Percentiles rank a stretch among this genome's conserved stretches.
Conservation (phyloP, 305 asterid genomes). For the Fraxinus sp. region DNA sequence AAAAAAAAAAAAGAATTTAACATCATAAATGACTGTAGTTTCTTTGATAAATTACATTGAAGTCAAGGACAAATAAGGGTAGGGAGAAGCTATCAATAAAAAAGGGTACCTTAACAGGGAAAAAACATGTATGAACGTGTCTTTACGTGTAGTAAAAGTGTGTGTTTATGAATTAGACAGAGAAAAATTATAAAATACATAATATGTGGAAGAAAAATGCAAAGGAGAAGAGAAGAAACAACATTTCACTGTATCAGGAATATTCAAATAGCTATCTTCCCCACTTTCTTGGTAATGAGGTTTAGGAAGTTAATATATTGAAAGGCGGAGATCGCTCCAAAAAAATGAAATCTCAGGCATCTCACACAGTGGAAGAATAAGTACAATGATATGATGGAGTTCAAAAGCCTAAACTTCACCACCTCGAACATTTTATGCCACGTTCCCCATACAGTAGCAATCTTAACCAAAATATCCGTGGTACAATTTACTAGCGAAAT, state of each 20-base stretch:
- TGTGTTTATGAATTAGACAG: neutral
- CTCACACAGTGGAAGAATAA: neutral
- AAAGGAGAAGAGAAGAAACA: neutral
- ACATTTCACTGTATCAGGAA: neutral
- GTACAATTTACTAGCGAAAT: neutral
- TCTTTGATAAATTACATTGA: neutral
- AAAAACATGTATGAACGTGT: neutral
- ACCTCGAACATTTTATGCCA: neutral
- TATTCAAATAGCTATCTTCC: neutral
- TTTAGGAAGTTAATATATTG: neutral
- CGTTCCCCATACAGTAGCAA: neutral
- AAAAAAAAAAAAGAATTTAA: constrained; percentile 1
- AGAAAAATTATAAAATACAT: neutral
- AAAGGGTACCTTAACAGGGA: neutral
- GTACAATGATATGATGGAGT: neutral
- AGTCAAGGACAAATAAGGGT: neutral
- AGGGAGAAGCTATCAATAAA: neutral
- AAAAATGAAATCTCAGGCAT: neutral
- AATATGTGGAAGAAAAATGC: neutral
- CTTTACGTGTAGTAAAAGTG: neutral
- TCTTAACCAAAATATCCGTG: neutral
- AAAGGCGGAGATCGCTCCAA: neutral
- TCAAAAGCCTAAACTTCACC: neutral
- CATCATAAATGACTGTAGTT: constrained; percentile 7
- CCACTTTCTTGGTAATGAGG: neutral